phyloP scores from a whole-genome alignment of 257 asterid genomes.

The Misopates orontium region DNA sequence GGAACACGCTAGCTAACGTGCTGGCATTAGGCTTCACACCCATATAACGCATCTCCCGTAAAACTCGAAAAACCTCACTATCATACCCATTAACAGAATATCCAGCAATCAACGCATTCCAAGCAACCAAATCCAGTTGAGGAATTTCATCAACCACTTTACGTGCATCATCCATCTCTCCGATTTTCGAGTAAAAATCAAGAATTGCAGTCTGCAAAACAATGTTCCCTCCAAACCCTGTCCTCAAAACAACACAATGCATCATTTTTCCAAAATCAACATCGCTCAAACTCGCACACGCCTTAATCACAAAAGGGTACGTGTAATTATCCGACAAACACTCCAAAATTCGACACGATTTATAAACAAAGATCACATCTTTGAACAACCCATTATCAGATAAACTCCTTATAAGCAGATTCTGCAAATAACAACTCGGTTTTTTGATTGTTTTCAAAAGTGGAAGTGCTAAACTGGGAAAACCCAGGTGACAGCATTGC shows the following conservation, averaged over 20 bases:
- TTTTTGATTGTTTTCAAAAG: conserved; percentile 31
- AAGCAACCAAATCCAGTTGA: conserved; percentile 53
- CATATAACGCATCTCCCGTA: conserved; percentile 33
- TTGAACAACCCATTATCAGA: conserved; percentile 45
- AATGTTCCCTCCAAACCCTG: conserved; percentile 47
- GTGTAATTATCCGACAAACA: conserved; percentile 55
- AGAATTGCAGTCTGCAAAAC: conserved; percentile 55
- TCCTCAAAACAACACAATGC: conserved; percentile 44
- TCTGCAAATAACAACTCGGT: conserved; percentile 43
- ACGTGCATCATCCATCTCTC: conserved; percentile 45
- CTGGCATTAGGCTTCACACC: conserved; percentile 54
- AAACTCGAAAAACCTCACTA: conserved; percentile 36
- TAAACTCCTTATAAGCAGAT: conserved; percentile 44
- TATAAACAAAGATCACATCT: conserved; percentile 37
- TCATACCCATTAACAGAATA: conserved; percentile 51
- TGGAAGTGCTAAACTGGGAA: conserved; percentile 46
- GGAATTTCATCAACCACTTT: conserved; percentile 54
- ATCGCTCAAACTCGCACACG: conserved; percentile 47
- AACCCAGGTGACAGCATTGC: conserved; percentile 50
- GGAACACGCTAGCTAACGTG: conserved; percentile 57
- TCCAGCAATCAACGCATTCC: conserved; percentile 72
- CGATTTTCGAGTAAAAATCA: conserved; percentile 47
- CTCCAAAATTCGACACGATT: conserved; percentile 42
- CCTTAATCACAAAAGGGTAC: conserved; percentile 66
- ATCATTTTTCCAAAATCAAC: conserved; percentile 36